These are phyloP conservation scores for Stachybotrys chartarum DNA, from an alignment of 2,329 filamentous ascomycete genomes.

Conservation along the genomic window DNA sequence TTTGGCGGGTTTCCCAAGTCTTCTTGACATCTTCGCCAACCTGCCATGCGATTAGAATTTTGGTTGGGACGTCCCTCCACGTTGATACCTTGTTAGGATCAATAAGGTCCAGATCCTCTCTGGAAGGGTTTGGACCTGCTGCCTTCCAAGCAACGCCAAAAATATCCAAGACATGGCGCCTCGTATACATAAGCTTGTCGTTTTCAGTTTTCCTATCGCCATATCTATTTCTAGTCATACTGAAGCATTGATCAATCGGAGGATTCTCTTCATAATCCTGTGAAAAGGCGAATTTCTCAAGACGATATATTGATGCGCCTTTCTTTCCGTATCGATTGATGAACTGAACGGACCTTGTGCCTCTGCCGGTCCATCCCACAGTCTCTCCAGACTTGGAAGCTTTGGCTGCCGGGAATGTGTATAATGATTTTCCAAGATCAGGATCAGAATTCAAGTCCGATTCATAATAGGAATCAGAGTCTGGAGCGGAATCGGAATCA, in stretches of 20 bases:
- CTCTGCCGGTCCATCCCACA: too few relatives aligned
- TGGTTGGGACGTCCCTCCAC: not conserved
- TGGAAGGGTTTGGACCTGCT: not conserved
- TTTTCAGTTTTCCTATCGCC: not conserved
- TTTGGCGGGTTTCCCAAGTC: not conserved
- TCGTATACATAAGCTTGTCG: not conserved
- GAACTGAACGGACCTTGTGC: not conserved
- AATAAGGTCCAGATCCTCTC: not conserved
- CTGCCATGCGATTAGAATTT: not conserved
- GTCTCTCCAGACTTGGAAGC: not conserved
- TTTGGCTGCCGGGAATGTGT: not conserved
- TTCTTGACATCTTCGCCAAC: not conserved
- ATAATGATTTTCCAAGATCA: not conserved
- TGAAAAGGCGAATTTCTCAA: not conserved
- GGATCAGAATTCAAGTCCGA: not conserved
- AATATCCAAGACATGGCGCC: not conserved
- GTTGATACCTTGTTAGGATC: not conserved
- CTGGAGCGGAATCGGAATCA: not conserved
- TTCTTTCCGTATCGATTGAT: not conserved
- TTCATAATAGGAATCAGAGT: not conserved
- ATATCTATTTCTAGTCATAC: not conserved
- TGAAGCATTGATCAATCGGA: not conserved
- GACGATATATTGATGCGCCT: not conserved
- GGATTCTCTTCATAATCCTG: too few relatives aligned
- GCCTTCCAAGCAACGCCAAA: not conserved